Conservation (phyloP, 176 grass and related monocot species). For the Tuctoria greenei region DNA sequence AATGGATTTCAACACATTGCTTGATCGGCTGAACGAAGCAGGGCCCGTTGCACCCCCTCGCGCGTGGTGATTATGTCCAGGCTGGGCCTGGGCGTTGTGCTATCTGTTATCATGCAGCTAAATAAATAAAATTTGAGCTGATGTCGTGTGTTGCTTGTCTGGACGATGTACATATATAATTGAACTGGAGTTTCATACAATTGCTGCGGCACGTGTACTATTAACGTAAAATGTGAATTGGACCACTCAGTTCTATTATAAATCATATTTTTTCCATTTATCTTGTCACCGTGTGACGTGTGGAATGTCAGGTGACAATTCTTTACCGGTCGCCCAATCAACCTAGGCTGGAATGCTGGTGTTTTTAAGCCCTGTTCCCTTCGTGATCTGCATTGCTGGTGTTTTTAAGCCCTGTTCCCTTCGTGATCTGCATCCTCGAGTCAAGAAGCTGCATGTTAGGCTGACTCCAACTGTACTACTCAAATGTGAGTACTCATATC, state of each 20-base stretch:
- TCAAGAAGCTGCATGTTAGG: background rate
- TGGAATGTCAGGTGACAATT: conserved; percentile 25
- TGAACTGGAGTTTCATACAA: conserved; percentile 2
- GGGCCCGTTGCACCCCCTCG: conserved; percentile 47
- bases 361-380: background rate
- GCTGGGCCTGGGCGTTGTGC: background rate
- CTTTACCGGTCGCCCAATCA: background rate
- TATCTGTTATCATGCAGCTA: conserved; percentile 26
- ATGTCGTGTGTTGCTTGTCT: conserved; percentile 27
- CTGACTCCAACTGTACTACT: too few relatives aligned
- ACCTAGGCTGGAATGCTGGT: background rate
- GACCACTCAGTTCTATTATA: conserved; percentile 6
- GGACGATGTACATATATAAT: conserved; percentile 50
- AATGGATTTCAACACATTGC: conserved; percentile 86
- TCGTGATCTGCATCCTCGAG: background rate
- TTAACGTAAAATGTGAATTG: conserved; percentile 1
- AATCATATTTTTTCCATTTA: conserved; percentile 1
- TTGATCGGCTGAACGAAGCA: conserved; percentile 79
- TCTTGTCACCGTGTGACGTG: conserved; percentile 19
- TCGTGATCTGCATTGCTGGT: too few relatives aligned
- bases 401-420: background rate
- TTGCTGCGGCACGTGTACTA: conserved; percentile 31
- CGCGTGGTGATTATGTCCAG: conserved; percentile 51
- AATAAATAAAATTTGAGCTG: conserved; percentile 44
- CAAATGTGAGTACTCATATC: too few relatives aligned